Conservation (phyloP, 805 yeast species). For the Kurtzmaniella fragi region DNA sequence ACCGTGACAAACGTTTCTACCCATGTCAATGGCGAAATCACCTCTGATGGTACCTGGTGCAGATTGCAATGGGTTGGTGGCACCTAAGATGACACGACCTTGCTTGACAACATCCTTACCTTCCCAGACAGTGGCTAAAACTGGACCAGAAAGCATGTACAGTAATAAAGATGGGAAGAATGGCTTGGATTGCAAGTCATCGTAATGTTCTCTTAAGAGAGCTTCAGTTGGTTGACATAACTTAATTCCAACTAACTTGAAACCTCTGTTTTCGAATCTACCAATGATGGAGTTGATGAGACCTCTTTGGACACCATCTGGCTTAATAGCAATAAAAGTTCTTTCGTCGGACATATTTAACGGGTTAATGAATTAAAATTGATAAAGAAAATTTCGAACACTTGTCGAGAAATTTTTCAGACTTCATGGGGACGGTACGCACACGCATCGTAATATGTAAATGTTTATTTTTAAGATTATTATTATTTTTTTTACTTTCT, state of each 20-base stretch:
- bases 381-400: background rate
- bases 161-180: slow-evolving; percentile 95
- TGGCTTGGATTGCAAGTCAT: slow-evolving; percentile 92
- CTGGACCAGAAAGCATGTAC: slow-evolving; percentile 98
- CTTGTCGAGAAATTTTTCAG: too few relatives aligned
- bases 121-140: slow-evolving; percentile 99
- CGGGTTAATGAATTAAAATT: background rate
- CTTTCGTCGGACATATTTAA: slow-evolving; percentile 62
- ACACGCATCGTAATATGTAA: too few relatives aligned
- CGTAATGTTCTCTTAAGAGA: slow-evolving; percentile 89
- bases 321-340: slow-evolving; percentile 92
- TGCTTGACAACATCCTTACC: slow-evolving; percentile 99
- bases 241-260: slow-evolving; percentile 94
- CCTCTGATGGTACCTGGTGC: slow-evolving; percentile 99
- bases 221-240: slow-evolving; percentile 81
- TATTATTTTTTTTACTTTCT: too few relatives aligned
- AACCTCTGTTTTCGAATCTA: slow-evolving; percentile 97
- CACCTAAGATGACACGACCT: slow-evolving; percentile 97
- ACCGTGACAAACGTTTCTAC: slow-evolving; percentile 99
- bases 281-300: slow-evolving; percentile 81
- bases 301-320: slow-evolving; percentile 99
- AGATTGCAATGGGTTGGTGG: slow-evolving; percentile 95
- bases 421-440: too few relatives aligned
- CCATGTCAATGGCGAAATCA: slow-evolving; percentile 97
- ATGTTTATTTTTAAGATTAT: too few relatives aligned